Conservation (phyloP, 257 asterid species). For the Euphrasia confusa region DNA sequence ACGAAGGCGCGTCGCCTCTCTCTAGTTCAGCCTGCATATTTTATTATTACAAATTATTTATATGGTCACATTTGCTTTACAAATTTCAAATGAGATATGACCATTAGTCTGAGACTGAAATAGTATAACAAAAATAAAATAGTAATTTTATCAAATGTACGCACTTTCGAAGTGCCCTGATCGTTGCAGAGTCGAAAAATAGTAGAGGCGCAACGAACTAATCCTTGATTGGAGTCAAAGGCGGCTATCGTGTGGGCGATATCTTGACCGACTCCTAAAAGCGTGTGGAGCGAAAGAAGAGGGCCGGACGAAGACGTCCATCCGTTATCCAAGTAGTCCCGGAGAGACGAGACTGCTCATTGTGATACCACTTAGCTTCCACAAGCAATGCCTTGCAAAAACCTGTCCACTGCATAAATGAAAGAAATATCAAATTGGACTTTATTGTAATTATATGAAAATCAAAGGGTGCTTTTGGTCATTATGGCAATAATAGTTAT, state of each 20-base stretch:
- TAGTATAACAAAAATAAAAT: too few relatives aligned
- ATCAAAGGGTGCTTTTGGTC: neutral
- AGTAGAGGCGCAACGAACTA: slow-evolving; percentile 35
- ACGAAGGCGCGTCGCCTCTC: slow-evolving; percentile 62
- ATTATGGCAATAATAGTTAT: neutral
- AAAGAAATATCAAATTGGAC: too few relatives aligned
- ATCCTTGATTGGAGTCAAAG: slow-evolving; percentile 26
- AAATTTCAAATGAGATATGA: too few relatives aligned
- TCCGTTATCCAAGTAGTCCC: slow-evolving; percentile 47
- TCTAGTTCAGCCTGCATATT: slow-evolving; percentile 45
- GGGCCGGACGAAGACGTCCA: slow-evolving; percentile 53
- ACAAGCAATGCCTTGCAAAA: slow-evolving; percentile 44
- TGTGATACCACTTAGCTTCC: slow-evolving; percentile 55
- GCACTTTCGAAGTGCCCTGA: slow-evolving; percentile 55
- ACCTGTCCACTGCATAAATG: slow-evolving; percentile 46
- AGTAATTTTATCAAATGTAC: neutral
- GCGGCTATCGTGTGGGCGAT: slow-evolving; percentile 11
- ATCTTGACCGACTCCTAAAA: slow-evolving; percentile 32
- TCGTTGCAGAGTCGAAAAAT: slow-evolving; percentile 60
- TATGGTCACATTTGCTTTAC: too few relatives aligned
- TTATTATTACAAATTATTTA: neutral
- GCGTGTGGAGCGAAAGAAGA: slow-evolving; percentile 38
- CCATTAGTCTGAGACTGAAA: too few relatives aligned
- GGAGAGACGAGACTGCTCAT: slow-evolving; percentile 35
- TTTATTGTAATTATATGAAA: neutral